A percentile compares a stretch with the other conserved stretches of the same genome.
Conservation (phyloP, 2,329 filamentous ascomycete species). For the Talaromyces sp. region DNA sequence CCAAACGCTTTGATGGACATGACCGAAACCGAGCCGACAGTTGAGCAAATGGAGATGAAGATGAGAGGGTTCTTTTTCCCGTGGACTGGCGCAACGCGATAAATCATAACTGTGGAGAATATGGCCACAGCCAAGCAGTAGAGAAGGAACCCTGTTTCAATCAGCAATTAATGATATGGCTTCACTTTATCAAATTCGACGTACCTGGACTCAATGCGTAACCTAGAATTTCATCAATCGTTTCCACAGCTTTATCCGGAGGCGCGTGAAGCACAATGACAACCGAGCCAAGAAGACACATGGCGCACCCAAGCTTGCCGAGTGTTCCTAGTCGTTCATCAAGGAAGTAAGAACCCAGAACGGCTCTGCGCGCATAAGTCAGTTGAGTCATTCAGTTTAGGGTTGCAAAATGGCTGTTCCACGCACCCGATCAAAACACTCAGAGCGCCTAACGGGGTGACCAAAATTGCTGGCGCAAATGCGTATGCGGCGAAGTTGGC, state of each 20-base stretch:
- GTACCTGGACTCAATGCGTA: constrained; percentile 88
- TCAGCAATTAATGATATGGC: constrained; percentile 2
- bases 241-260: constrained; percentile 83
- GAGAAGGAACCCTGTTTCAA: constrained; percentile 68
- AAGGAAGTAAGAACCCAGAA: constrained; percentile 90
- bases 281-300: constrained; percentile 90
- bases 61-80: constrained; percentile 95
- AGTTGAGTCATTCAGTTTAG: constrained; percentile 8
- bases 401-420: constrained; percentile 3
- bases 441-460: constrained; percentile 88
- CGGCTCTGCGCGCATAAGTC: constrained; percentile 54
- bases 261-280: constrained; percentile 97
- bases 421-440: constrained; percentile 79
- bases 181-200: constrained; percentile 17
- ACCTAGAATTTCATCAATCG: constrained; percentile 83
- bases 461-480: constrained; percentile 96
- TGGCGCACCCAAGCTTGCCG: constrained; percentile 91
- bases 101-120: constrained; percentile 93
- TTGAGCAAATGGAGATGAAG: constrained; percentile 96
- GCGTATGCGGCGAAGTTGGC: constrained; percentile 98
- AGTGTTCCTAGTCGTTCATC: constrained; percentile 83
- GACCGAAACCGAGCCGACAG: constrained; percentile 92
- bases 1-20: constrained; percentile 99
- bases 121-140: constrained; percentile 75
- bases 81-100: constrained; percentile 80